Evolutionary conservation across 1,139 yeast genomes (phyloP), one percentile per base, ranked within the genome.

Genomic region (Candida mesenterica): DNA sequence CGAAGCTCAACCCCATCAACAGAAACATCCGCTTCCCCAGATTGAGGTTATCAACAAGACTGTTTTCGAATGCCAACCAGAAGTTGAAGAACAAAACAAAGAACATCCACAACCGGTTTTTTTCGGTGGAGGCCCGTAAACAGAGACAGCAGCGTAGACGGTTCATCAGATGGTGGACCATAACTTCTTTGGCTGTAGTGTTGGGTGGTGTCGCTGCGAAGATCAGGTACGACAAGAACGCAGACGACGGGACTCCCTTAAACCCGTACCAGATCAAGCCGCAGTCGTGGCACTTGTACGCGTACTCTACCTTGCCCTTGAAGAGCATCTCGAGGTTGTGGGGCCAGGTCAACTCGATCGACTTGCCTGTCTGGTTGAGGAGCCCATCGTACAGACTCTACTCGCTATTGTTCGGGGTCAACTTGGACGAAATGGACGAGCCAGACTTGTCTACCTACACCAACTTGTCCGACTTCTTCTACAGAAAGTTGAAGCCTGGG

Each of bases 311-410:
- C 2, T 70, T 94, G 28, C 99, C 99, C 1, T 72, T 94, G 53
- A 89, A 92, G 54, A 87, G 96, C 4, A 72, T 89, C 33, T 89
- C 97, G 1, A 75, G 98, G 41, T 64, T 90, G 33, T 94, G 99
- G 99, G 99, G 99, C 19, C 79, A 77, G 49, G 77, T 92, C 42
- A 92, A 94, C 57, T 82, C 82, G 39, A 74, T 90, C 33, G 81
- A 79, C 32, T 69, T 94, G 44, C 99, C 99, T 0, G 75, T 81
- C 13, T 88, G 96, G 95, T 57, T 92, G 48, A 75, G 99, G 50
- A 79, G 75, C 18, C 95, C 95, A 14, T 82, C 96, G 4, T 94
- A 75, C 62, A 75, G 71, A 52, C 68, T 90, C 37, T 94, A 92
- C 58, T 77, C 96, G 2, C 69, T 75, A 40, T 43, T 86, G 16